These are phyloP conservation scores for Zygosaccharomyces sapae DNA, from an alignment of 1,139 yeast genomes.

Conservation along the genomic window DNA sequence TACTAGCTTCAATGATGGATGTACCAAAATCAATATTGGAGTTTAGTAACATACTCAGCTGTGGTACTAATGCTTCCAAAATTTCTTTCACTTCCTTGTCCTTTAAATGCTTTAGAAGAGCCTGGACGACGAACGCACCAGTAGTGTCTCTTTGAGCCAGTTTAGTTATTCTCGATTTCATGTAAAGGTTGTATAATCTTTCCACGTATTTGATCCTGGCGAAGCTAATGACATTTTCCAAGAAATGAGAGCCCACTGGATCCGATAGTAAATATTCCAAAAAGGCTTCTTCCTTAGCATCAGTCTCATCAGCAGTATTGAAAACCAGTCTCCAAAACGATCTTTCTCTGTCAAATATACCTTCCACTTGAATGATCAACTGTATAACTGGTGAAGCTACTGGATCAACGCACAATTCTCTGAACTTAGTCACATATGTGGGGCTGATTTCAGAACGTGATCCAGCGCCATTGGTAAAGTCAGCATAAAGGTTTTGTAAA, in stretches of 20 bases:
- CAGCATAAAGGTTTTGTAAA: conserved; percentile 38
- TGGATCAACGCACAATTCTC: conserved; percentile 74
- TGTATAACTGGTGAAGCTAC: conserved; percentile 87
- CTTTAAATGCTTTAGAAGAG: conserved; percentile 57
- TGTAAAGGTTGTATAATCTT: conserved; percentile 65
- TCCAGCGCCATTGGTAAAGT: conserved; percentile 38
- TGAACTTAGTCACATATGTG: conserved; percentile 42
- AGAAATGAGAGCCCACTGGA: conserved; percentile 86
- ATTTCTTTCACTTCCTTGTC: conserved; percentile 58
- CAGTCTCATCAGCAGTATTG: conserved; percentile 44
- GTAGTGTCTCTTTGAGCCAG: conserved; percentile 74
- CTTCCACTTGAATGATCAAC: conserved; percentile 75
- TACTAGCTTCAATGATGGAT: conserved; percentile 65
- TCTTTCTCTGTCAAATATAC: conserved; percentile 67
- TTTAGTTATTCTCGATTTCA: conserved; percentile 67
- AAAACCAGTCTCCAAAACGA: conserved; percentile 57
- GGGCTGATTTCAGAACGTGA: conserved; percentile 32
- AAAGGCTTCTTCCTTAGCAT: conserved; percentile 69
- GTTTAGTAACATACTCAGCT: conserved; percentile 56
- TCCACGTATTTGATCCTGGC: conserved; percentile 67
- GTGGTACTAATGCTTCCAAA: conserved; percentile 66
- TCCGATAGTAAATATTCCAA: conserved; percentile 82
- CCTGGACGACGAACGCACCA: conserved; percentile 79
- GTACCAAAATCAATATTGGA: conserved; percentile 70
- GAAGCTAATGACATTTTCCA: conserved; percentile 64